phyloP scores from a whole-genome alignment of 2,329 filamentous ascomycete genomes.

The Calonectria montana region DNA sequence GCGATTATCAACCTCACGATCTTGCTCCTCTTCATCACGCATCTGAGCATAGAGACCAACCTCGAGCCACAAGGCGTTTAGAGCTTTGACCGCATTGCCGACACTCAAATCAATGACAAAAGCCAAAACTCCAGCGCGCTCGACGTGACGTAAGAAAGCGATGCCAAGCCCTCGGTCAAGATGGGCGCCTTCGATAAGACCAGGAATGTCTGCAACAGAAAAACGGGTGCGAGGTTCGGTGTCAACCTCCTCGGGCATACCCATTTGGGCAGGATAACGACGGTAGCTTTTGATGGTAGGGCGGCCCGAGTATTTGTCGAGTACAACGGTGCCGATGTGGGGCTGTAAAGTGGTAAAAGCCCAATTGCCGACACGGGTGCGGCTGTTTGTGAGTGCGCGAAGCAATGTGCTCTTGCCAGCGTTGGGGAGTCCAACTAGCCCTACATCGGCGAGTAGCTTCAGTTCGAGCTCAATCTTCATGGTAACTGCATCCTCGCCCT shows the following conservation, averaged over 20 bases:
- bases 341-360: constrained; percentile 96
- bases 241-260: constrained; percentile 56
- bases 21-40: constrained; percentile 77
- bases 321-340: constrained; percentile 94
- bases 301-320: constrained; percentile 86
- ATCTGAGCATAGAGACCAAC: constrained; percentile 87
- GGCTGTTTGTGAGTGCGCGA: constrained; percentile 86
- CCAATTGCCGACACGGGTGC: constrained; percentile 92
- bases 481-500: constrained; percentile 82
- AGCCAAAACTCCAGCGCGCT: constrained; percentile 90
- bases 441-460: constrained; percentile 94
- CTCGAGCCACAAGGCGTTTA: constrained; percentile 89
- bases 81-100: constrained; percentile 80
- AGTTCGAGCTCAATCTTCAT: constrained; percentile 89
- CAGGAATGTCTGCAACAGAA: constrained; percentile 95
- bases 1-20: constrained; percentile 67
- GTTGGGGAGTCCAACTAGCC: constrained; percentile 93
- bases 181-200: constrained; percentile 91
- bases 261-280: constrained; percentile 49
- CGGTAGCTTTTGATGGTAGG: constrained; percentile 62
- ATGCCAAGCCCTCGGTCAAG: constrained; percentile 91
- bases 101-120: constrained; percentile 91
- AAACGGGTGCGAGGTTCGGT: constrained; percentile 78
- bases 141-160: constrained; percentile 92
- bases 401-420: constrained; percentile 95